Evolutionary conservation across 805 yeast species (phyloP).

Genomic region (Lipomyces kockii): DNA sequence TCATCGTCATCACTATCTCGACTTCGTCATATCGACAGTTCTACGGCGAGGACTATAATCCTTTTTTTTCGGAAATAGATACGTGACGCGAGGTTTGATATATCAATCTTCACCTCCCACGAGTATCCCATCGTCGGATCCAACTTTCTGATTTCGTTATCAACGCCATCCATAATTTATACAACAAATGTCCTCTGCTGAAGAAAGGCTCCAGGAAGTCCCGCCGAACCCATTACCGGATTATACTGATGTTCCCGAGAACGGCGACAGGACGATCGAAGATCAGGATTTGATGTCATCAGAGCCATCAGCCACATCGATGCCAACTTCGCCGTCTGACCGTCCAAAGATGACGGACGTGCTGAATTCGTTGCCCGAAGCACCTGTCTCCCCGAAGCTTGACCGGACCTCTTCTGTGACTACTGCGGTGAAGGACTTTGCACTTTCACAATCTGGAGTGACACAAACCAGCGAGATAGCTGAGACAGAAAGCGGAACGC

Average conservation of each 20-base stretch:
- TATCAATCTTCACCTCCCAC: neutral
- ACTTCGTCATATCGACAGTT: neutral
- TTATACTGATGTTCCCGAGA: neutral
- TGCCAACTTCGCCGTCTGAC: constrained; percentile 8
- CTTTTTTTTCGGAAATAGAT: neutral
- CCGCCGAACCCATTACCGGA: neutral
- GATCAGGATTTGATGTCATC: neutral
- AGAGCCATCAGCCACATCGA: neutral
- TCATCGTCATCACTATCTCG: neutral
- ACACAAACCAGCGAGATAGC: neutral
- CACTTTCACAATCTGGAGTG: neutral
- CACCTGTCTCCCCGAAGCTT: constrained; percentile 26
- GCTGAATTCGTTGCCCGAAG: constrained; percentile 28
- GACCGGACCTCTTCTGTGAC: constrained; percentile 5
- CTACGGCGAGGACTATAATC: neutral
- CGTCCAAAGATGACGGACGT: constrained; percentile 36
- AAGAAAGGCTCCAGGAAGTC: neutral
- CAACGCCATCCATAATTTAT: neutral
- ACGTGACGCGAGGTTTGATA: neutral
- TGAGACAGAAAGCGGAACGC: constrained; percentile 13
- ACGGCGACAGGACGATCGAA: neutral
- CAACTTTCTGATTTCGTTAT: neutral
- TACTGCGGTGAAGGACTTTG: neutral
- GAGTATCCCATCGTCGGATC: neutral
- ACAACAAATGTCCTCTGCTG: neutral